Evolutionary conservation across 2,329 filamentous ascomycete genomes (phyloP), one percentile per base, ranked within the genome.

Genomic region (Cercospora brassicicola): DNA sequence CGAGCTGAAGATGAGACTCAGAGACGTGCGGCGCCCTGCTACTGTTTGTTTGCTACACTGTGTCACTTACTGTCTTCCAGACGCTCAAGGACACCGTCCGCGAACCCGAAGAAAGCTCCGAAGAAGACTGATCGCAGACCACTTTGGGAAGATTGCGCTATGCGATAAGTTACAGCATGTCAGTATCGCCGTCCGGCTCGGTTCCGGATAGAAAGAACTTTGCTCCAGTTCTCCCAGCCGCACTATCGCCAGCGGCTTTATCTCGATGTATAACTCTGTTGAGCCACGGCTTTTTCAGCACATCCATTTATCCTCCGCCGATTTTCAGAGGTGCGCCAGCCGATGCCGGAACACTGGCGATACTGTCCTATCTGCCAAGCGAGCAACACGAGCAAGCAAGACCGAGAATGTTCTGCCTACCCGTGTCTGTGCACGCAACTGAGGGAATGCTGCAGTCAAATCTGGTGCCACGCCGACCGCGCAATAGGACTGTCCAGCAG

Each of bases 1-100:
- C 1, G 80, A 87, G 67, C 82, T 94, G 71, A 93, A 94, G 81
- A 78, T 82, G 64, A 86, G 86, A 73, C 84, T 94, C 10, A 90
- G 93, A 68, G 85, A 89, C 62, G 91, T 91, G 77, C 70, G 79
- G 68, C 11, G 28, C 18, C 13, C 11, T 28, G 9, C 30, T 23
- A 11, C 2, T 33, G 7, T 3, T 13, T 18, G 10, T 13, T 61
- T 4, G 9, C 26, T 67, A n/a, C 13, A 42, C n/a, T 53, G 4
- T 8, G 15, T 42, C 7, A 51, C 31, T 42, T 36, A 57, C 68
- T 71, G 33, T 36, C 18, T 31, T 30, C 28, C 26, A 79, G 78
- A 71, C 73, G 7, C 74, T 80, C 20, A 77, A 78, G 69, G 78
- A 80, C 60, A 79, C 78, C 8, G 78, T 79, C 62, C 74, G 73